Evolutionary conservation across 257 asterid genomes (phyloP).

Genomic region (Solanum bulbocastanum): DNA sequence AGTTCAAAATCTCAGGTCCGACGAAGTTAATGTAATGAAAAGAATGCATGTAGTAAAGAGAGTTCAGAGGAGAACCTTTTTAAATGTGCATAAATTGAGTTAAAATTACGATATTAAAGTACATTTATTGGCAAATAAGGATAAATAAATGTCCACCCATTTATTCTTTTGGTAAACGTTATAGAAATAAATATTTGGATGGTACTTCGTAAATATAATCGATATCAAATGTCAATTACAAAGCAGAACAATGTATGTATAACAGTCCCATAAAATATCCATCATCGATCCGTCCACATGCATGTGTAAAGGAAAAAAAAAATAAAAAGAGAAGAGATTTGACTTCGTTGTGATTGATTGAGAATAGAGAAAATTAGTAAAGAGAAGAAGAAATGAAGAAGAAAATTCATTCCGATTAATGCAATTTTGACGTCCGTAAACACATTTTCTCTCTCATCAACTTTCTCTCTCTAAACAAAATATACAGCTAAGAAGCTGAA

Average conservation of each 20-base stretch:
- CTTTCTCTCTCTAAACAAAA: neutral
- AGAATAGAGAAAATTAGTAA: neutral
- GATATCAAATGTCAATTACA: too few relatives aligned
- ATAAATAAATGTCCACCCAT: too few relatives aligned
- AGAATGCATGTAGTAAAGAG: neutral
- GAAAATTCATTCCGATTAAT: conserved; percentile 26
- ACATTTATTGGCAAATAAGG: neutral
- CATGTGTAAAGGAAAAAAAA: too few relatives aligned
- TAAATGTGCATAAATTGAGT: neutral
- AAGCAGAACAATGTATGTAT: too few relatives aligned
- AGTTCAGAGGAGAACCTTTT: neutral
- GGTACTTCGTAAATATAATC: too few relatives aligned
- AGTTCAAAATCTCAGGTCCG: neutral
- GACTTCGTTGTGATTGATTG: conserved; percentile 19
- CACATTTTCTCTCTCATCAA: conserved; percentile 14
- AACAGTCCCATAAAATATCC: too few relatives aligned
- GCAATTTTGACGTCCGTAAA: conserved; percentile 41
- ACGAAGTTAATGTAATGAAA: neutral
- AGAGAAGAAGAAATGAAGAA: neutral
- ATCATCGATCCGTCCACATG: too few relatives aligned
- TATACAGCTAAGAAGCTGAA: neutral
- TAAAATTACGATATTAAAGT: too few relatives aligned
- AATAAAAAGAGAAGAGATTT: conserved; percentile 16
- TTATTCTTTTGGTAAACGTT: neutral
- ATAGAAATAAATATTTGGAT: too few relatives aligned